phyloP scores from a whole-genome alignment of 768 basidiomycete genomes.

The Cubamyces sp. region DNA sequence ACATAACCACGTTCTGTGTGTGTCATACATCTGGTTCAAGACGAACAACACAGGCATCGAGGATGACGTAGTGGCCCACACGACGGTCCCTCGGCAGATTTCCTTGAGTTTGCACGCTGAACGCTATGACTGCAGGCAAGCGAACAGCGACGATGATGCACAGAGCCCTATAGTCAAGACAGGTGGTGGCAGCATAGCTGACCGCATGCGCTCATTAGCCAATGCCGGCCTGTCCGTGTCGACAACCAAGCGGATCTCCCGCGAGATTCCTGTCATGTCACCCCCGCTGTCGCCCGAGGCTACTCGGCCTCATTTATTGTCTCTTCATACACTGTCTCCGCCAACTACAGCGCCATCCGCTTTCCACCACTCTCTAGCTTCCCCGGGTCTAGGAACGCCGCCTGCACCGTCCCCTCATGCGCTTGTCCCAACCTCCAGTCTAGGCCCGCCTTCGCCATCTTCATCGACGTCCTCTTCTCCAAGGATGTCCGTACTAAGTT shows the following conservation, averaged over 20 bases:
- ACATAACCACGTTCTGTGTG: no score
- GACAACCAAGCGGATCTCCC: constrained; percentile 58
- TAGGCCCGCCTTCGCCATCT: constrained; percentile 78
- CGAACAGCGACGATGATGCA: constrained; percentile 15
- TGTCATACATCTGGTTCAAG: no score
- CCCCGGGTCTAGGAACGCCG: constrained; percentile 31
- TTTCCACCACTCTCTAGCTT: constrained; percentile 22
- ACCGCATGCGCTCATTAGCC: constrained; percentile 76
- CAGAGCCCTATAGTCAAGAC: constrained; percentile 35
- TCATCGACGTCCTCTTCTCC: constrained; percentile 73
- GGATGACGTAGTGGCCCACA: no score
- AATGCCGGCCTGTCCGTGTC: constrained; percentile 69
- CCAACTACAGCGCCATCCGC: constrained; percentile 24
- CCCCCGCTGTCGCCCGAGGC: constrained; percentile 36
- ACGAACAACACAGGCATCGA: not conserved
- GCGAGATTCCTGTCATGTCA: constrained; percentile 48
- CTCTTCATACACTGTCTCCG: constrained; percentile 38
- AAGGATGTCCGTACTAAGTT: constrained; percentile 41
- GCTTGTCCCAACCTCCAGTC: constrained; percentile 68
- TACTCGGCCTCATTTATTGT: constrained; percentile 43
- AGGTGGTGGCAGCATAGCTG: constrained; percentile 74
- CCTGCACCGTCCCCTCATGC: constrained; percentile 48
- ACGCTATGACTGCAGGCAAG: not conserved
- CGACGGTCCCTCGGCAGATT: not conserved
- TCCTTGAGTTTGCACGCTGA: not conserved